Evolutionary conservation across 345 rosid genomes (phyloP).

Genomic region (Eucalyptus polyanthemos): DNA sequence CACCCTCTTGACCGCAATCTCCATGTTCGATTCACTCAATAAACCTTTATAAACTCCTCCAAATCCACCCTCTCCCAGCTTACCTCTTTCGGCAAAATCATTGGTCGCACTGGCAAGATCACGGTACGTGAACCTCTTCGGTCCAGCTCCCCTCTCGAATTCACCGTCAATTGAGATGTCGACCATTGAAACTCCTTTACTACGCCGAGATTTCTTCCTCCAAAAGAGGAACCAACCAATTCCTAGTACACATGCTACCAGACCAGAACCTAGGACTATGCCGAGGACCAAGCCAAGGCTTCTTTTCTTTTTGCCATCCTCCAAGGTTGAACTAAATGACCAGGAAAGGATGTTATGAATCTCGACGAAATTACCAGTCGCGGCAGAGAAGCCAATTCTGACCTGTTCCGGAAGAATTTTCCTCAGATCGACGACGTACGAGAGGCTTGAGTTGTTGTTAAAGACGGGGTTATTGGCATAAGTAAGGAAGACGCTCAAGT

Average conservation of each 20-base stretch:
- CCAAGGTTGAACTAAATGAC: constrained; percentile 29
- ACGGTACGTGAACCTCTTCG: constrained; percentile 24
- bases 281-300: constrained; percentile 1
- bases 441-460: constrained; percentile 17
- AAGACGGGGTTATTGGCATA: constrained; percentile 19
- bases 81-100: constrained; percentile 18
- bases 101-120: constrained; percentile 24
- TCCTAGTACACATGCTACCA: constrained; percentile 1
- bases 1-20: constrained; percentile 42
- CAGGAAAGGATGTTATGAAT: constrained; percentile 17
- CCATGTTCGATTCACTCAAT: constrained; percentile 1
- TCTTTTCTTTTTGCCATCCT: neutral
- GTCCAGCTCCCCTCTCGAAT: constrained; percentile 36
- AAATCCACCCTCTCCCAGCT: constrained; percentile 49
- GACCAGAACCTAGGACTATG: neutral
- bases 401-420: constrained; percentile 21
- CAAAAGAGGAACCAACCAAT: neutral
- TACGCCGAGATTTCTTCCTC: constrained; percentile 3
- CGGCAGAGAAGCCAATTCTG: constrained; percentile 40
- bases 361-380: constrained; percentile 27
- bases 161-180: constrained; percentile 19
- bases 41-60: constrained; percentile 47
- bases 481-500: constrained; percentile 33
- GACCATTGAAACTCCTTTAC: neutral
- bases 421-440: constrained; percentile 16